These are phyloP conservation scores for Monascus ruber DNA, from an alignment of 2,329 filamentous ascomycete genomes.

Conservation along the genomic window DNA sequence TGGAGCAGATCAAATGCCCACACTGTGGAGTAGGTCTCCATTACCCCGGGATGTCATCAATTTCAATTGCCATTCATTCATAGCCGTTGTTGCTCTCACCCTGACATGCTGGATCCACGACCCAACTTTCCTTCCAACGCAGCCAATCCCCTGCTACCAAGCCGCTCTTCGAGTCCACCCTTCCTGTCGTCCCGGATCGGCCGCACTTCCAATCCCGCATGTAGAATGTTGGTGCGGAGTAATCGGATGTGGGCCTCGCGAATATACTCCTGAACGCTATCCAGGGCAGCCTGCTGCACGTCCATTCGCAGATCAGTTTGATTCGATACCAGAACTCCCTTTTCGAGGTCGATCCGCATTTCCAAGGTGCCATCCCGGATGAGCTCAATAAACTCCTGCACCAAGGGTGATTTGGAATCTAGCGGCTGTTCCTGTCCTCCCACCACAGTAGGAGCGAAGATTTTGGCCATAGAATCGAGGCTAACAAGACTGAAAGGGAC, in stretches of 20 bases:
- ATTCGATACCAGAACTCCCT: slow-evolving; percentile 64
- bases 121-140: not conserved
- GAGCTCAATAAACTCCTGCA: slow-evolving; percentile 61
- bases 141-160: not conserved
- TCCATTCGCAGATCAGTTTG: slow-evolving; percentile 53
- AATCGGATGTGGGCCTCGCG: slow-evolving; percentile 65
- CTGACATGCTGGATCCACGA: not conserved
- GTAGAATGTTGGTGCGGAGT: slow-evolving; percentile 62
- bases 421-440: slow-evolving; percentile 45
- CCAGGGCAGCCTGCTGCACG: slow-evolving; percentile 59
- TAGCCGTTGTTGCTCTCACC: not conserved
- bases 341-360: slow-evolving; percentile 74
- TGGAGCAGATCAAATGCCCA: too few species aligned
- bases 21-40: too few species aligned
- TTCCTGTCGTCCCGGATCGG: slow-evolving; percentile 11
- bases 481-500: slow-evolving; percentile 82
- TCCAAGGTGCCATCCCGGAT: slow-evolving; percentile 62
- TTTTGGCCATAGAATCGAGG: slow-evolving; percentile 62
- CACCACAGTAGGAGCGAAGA: slow-evolving; percentile 49
- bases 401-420: slow-evolving; percentile 39
- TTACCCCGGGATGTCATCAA: too few species aligned
- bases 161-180: not conserved
- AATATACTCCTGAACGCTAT: slow-evolving; percentile 60
- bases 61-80: not conserved
- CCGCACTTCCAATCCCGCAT: slow-evolving; percentile 63